Evolutionary conservation across 495 filamentous ascomycete genomes (phyloP), one percentile per base, ranked within the genome.

Genomic region (Hypoxylon intermedium): DNA sequence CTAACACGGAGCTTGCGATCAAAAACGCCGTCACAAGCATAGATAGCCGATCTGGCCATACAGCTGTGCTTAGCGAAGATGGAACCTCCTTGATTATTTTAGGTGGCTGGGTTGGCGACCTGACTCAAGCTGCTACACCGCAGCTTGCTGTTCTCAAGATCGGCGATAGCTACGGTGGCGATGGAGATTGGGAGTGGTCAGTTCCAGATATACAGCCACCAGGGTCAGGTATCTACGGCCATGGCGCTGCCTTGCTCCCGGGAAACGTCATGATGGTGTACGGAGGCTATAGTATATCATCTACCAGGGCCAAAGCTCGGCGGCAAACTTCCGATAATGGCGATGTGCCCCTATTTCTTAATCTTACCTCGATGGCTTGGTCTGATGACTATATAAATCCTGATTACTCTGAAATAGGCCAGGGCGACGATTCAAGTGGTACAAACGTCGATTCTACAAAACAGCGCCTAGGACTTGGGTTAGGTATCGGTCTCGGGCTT

Each of bases 51-150:
- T 95, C 91, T 2, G 93, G 93, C 1, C 93, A 98, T 62, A 91
- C 89, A 0, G 85, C 93, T 7, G 82, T 95, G 5, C 74, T 96
- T 5, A 89, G 85, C 2, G 79, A 85, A 33, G 92, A 96, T 72
- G 91, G 92, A 2, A 84, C 72, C 24, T 83, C 80, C 43, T 74
- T 97, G 9, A 76, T 95, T 40, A 76, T 98, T 3, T 83, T 90
- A 64, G 93, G 93, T 11, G 93, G 93, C 6, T 98, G 93, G 93
- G 90, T 96, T 9, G 93, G 93, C 11, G 86, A 95, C 73, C 77
- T 85, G 0, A 81, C 73, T 15, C 85, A 85, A 24, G 81, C 92
- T 12, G 93, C 93, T 1, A 74, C 84, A 28, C 93, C 93, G 11
- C 91, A 93, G 66, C 76, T 98, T 9, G 90, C 84, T 1, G 74